Evolutionary conservation across 2,329 filamentous ascomycete species (phyloP), one percentile per base, ranked within the genome.

Genomic region (Hypocreales sp.): DNA sequence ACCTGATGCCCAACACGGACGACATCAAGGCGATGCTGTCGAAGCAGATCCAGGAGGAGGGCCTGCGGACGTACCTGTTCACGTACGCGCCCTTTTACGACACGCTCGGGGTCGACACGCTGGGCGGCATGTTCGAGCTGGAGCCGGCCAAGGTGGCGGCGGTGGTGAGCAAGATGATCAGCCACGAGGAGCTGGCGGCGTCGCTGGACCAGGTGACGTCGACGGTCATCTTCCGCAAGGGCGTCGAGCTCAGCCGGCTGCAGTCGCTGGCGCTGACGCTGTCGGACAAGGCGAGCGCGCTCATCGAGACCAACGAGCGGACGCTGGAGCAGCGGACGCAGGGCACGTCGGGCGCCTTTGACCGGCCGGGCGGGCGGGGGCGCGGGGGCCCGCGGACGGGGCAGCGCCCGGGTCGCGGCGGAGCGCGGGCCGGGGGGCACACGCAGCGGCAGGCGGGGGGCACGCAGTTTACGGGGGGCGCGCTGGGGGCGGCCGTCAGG

Each of bases 41-140:
- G 30, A 84, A 83, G 53, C 90, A 98, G 65, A 93, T 95, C 49
- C 92, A 98, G 56, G 90, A 98, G 56, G 90, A 98, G 63, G 90
- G 92, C 43, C 75, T 98, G 29, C 76, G 90, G 44, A 98, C 90
- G 29, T 98, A 95, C 55, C 82, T 98, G 43, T 98, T 98, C 70
- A 98, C 90, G 30, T 98, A 98, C 57, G 90, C 92, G 20, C 90
- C 90, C 29, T 98, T 92, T 69, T 98, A 98, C 64, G 90, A 98
- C 60, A 95, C 90, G 14, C 73, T 98, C 33, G 78, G 84, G 34
- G 68, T 94, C 42, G 66, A 72, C 40, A 92, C 86, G 15, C 69
- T 98, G 34, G 78, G 83, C 36, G 65, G 63, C 40, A 98, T 98
- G 90, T 98, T 98, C 55, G 90, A 98, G 58, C 76, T 98, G 15